Percentiles rank a stretch among this genome's conserved stretches.
Evolutionary conservation across 1,284 basidiomycete species (phyloP).

Genomic region (Tilletiaria anomala): DNA sequence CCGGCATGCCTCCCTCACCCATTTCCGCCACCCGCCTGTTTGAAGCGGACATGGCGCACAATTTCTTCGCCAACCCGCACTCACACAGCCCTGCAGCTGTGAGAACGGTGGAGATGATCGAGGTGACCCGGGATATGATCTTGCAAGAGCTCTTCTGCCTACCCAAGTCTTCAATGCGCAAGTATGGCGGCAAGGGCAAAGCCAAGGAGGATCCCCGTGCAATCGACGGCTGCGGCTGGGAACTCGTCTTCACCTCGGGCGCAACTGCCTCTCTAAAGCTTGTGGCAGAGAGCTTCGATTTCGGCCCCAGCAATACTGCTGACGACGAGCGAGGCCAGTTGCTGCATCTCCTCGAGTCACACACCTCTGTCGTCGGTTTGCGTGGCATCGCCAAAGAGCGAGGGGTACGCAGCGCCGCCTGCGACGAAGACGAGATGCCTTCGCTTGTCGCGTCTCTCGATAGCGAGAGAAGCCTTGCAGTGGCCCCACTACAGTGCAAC

Average conservation of each 20-base stretch:
- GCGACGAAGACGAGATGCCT: slow-evolving; percentile 1
- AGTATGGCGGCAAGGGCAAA: no score
- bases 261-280: slow-evolving; percentile 19
- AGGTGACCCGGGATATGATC: slow-evolving; percentile 15
- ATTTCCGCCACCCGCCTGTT: slow-evolving; percentile 13
- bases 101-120: slow-evolving; percentile 19
- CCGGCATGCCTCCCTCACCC: slow-evolving; percentile 33
- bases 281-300: slow-evolving; percentile 19
- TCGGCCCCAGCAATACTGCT: no score
- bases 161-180: slow-evolving; percentile 7
- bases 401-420: slow-evolving; percentile 1
- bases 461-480: background rate
- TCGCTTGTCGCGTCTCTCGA: slow-evolving; percentile 7
- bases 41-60: slow-evolving; percentile 9
- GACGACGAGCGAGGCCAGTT: no score
- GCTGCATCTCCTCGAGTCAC: slow-evolving; percentile 12
- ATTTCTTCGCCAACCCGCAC: slow-evolving; percentile 36
- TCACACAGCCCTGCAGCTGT: slow-evolving; percentile 26
- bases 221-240: slow-evolving; percentile 9
- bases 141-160: slow-evolving; percentile 30
- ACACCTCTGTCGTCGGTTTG: slow-evolving; percentile 19
- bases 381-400: slow-evolving; percentile 9
- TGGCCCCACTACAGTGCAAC: slow-evolving; percentile 23
- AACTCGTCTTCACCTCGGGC: slow-evolving; percentile 20
- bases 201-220: no score